A percentile compares a stretch with the other conserved stretches of the same genome.
Evolutionary conservation across 106 monocot species (phyloP).

Genomic region (Posidonia australis): DNA sequence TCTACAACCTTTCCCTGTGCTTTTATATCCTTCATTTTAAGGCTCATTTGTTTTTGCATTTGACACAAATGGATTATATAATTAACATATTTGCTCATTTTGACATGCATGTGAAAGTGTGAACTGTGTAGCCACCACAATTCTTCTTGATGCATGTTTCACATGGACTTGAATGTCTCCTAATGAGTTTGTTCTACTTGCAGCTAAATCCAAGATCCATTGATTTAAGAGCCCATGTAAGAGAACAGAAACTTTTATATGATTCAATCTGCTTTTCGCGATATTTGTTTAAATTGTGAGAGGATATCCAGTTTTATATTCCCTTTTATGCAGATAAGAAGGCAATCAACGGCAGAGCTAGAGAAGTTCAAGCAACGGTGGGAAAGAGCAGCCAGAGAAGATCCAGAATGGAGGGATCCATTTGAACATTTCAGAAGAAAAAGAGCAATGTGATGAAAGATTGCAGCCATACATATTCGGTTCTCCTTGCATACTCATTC

Average conservation of each 20-base stretch:
- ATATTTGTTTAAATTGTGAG: background rate
- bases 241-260: background rate
- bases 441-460: background rate
- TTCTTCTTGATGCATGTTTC: too few relatives aligned
- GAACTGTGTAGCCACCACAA: too few relatives aligned
- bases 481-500: background rate
- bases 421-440: conserved; percentile 26
- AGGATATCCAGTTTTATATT: background rate
- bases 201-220: conserved; percentile 28
- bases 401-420: conserved; percentile 52
- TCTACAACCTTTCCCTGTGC: too few relatives aligned
- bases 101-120: too few relatives aligned
- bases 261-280: background rate
- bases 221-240: conserved; percentile 65
- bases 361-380: conserved; percentile 65
- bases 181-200: background rate
- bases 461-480: background rate
- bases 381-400: conserved; percentile 54
- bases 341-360: conserved; percentile 80
- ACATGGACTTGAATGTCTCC: too few relatives aligned
- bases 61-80: too few relatives aligned
- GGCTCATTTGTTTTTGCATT: too few relatives aligned
- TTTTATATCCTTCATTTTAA: too few relatives aligned
- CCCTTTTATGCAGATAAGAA: conserved; percentile 51
- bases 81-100: too few relatives aligned